Conservation (phyloP, 1,139 yeast genomes). For the Saccharomyces hybrid region DNA sequence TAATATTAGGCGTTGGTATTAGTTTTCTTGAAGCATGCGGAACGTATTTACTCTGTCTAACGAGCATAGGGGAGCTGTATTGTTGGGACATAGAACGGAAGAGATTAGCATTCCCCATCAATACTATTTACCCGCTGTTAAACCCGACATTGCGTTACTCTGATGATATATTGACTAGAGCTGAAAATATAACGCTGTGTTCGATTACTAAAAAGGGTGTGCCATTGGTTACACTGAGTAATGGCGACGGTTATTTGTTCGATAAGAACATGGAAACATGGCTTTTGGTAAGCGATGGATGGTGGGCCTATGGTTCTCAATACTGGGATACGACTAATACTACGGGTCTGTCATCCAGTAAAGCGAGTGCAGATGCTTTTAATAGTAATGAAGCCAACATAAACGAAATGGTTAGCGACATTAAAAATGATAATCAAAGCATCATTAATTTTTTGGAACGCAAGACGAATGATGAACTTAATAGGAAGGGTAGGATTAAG, state of each 20-base stretch:
- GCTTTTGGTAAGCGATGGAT: slow-evolving; percentile 82
- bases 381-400: slow-evolving; percentile 19
- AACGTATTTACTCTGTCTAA: slow-evolving; percentile 60
- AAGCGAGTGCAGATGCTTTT: slow-evolving; percentile 1
- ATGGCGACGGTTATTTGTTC: slow-evolving; percentile 83
- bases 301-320: slow-evolving; percentile 99
- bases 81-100: slow-evolving; percentile 63
- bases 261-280: slow-evolving; percentile 66
- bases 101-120: slow-evolving; percentile 44
- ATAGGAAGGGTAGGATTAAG: slow-evolving; percentile 75
- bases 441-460: slow-evolving; percentile 70
- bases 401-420: slow-evolving; percentile 17
- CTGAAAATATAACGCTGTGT: slow-evolving; percentile 81
- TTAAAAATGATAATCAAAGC: slow-evolving; percentile 34
- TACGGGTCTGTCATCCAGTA: slow-evolving; percentile 15
- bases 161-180: slow-evolving; percentile 66
- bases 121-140: slow-evolving; percentile 52
- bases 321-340: slow-evolving; percentile 77
- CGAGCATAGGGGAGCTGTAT: slow-evolving; percentile 71
- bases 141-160: slow-evolving; percentile 47
- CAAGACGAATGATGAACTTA: slow-evolving; percentile 82
- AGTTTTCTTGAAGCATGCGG: slow-evolving; percentile 48
- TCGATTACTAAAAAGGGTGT: slow-evolving; percentile 69
- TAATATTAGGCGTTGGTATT: slow-evolving; percentile 52
- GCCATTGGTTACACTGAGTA: slow-evolving; percentile 72